Base-by-base conservation (phyloP, 2,329 filamentous ascomycete species). In the Botrytis deweyae region DNA sequence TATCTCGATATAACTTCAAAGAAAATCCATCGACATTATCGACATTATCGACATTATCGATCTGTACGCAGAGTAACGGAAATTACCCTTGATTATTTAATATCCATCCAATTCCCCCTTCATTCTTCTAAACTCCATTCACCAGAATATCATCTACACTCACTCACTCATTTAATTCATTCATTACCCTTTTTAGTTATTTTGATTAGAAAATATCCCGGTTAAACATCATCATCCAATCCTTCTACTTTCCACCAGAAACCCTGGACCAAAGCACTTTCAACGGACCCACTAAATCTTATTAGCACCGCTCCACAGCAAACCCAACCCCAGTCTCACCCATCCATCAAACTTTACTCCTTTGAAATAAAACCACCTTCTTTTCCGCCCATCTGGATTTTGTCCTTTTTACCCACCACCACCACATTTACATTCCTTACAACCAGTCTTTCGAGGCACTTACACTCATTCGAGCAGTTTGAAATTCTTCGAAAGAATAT, bases 401-500 rank as follows among this genome's bases (percentile, higher is more conserved):
- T 2, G 46, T 42, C 58, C 49, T 67, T 61, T 29, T 33, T 59
- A 40, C 52, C 52, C 42, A 36, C 71, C 70, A 70, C 69, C 59
- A 29, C 52, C n/a, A 42, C 46, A 46, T 72, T 65, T 72, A 63
- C 75, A 70, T 62, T 62, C 74, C 68, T 74, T 73, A 58, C 71
- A 63, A 72, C 68, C 73, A 44, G 75, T 78, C 76, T 74, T 74
- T 77, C 75, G 63, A 72, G 77, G 72, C 76, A 77, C 69, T 78
- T 77, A 76, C 77, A 77, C 74, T 78, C 77, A 72, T 78, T 78
- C 62, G 71, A 58, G 70, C 44, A 7, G 20, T 46, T 52, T 40
- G 72, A 76, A 58, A 55, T 66, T 78, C 77, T 79, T 80, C 75
- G 76, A 78, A 49, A 78, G 78, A 77, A 77, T 78, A 73, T 42